Conservation (phyloP, 495 filamentous ascomycete genomes). For the Schizothecium vesticola region DNA sequence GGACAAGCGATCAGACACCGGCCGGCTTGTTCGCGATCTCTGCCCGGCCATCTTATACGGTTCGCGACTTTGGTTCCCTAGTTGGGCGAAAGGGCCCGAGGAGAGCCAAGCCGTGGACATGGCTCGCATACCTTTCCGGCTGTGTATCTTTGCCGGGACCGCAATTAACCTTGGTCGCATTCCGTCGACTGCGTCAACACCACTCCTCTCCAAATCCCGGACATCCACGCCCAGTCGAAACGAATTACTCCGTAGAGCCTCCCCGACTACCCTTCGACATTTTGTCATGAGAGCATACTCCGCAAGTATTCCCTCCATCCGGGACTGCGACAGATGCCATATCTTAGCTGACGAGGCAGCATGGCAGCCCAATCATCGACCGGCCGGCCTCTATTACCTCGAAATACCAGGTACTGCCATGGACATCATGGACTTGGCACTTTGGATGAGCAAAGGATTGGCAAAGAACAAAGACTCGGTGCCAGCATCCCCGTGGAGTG, state of each 20-base stretch:
- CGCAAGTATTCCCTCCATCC: conserved; percentile 10
- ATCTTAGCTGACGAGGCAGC: not conserved
- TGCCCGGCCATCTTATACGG: conserved; percentile 16
- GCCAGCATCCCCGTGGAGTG: conserved; percentile 4
- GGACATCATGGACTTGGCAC: conserved; percentile 24
- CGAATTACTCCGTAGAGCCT: not conserved
- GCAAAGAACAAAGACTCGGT: not conserved
- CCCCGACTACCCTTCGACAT: not conserved
- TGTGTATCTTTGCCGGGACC: conserved; percentile 24
- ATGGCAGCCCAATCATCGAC: not conserved
- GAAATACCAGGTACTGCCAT: conserved; percentile 12
- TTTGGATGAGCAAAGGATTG: conserved; percentile 20
- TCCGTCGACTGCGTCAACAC: conserved; percentile 19
- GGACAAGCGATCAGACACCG: not conserved
- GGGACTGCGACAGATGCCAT: conserved; percentile 14
- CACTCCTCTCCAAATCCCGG: not conserved
- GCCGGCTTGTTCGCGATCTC: conserved; percentile 1
- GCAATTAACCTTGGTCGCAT: conserved; percentile 22
- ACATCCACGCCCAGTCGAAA: not conserved
- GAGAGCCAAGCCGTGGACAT: conserved; percentile 10
- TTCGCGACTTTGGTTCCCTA: conserved; percentile 6
- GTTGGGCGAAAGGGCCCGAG: conserved; percentile 5
- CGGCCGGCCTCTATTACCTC: not conserved
- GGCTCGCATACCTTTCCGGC: conserved; percentile 19
- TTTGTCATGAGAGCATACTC: conserved; percentile 12